Base-by-base conservation (phyloP, 1,139 yeast species). In the Suhomyces taliae region DNA sequence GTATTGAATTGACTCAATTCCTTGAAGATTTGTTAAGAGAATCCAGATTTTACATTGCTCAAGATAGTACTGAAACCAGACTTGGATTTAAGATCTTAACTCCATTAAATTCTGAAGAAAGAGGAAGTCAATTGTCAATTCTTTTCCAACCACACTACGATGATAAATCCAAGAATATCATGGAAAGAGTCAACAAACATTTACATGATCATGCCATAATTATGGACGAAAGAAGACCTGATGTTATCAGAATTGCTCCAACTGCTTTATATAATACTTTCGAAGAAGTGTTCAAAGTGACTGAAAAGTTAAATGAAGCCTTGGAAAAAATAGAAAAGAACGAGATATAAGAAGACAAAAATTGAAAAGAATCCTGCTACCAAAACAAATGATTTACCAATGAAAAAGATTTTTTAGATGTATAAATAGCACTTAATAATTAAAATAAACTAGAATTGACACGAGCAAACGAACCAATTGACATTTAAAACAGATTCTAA, bases 201-300 rank as follows among this genome's bases (percentile, higher is more conserved):
- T 62, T 90, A 50, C 76, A 72, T 50, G 69, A 73, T 35, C 64
- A 69, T 37, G 97, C 90, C 2, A 80, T 89, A 2, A 79, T 90
- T 37, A 87, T 90, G 48, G 98, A 91, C 62, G 97, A 90, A 60
- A 78, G 98, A 61, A 78, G 89, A 61, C 98, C 97, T 1, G 84
- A 85, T 61, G 97, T 90, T 8, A 83, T 91, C 37, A 73, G 98
- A 48, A 63, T 90, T 31, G 93, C 96, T 0, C 97, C 98, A 6
- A 74, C 80, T 7, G 93, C 96, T 0, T 73, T 90, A 46, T 91
- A 91, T 69, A 91, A 89, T 59, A 81, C 88, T 1, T 87, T 87
- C 54, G 67, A 61, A 40, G 95, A 91, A 53, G 83, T 87, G 15
- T 69, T 60, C 34, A 8, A 31, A 5, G 49, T 46, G 31, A 39